Conservation (phyloP, 257 asterid species). For the Linaria vulgaris region DNA sequence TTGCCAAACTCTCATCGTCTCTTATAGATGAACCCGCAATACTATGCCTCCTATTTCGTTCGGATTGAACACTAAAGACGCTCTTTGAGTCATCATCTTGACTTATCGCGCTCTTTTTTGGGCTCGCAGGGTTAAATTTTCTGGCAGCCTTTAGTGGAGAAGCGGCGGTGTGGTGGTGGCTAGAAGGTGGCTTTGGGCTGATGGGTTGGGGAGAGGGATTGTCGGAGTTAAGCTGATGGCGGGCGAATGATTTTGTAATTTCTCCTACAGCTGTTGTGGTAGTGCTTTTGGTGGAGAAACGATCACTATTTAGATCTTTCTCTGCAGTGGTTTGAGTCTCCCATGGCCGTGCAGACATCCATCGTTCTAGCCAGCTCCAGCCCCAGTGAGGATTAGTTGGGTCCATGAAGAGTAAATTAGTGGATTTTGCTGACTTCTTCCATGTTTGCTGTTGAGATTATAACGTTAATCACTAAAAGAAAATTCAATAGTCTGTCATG, state of each 20-base stretch:
- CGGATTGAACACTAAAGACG: slow-evolving; percentile 59
- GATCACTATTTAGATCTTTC: slow-evolving; percentile 52
- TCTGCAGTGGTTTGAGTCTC: slow-evolving; percentile 47
- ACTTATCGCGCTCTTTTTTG: slow-evolving; percentile 46
- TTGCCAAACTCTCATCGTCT: slow-evolving; percentile 87
- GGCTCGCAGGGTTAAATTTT: slow-evolving; percentile 65
- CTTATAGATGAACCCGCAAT: slow-evolving; percentile 75
- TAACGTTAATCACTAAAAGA: slow-evolving; percentile 15
- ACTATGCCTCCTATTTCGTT: slow-evolving; percentile 74
- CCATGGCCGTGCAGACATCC: slow-evolving; percentile 85
- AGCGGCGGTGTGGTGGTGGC: slow-evolving; percentile 44
- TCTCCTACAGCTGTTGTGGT: slow-evolving; percentile 32
- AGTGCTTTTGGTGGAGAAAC: slow-evolving; percentile 43
- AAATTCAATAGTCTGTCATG: too few relatives aligned
- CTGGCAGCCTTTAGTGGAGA: slow-evolving; percentile 47
- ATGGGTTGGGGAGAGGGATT: slow-evolving; percentile 48
- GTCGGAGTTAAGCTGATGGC: slow-evolving; percentile 77
- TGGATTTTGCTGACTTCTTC: slow-evolving; percentile 75
- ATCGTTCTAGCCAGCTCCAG: slow-evolving; percentile 98
- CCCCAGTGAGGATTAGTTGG: slow-evolving; percentile 99
- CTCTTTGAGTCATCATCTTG: slow-evolving; percentile 84
- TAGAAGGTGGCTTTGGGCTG: slow-evolving; percentile 46
- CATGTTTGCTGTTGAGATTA: slow-evolving; percentile 69
- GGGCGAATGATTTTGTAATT: slow-evolving; percentile 79
- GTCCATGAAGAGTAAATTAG: slow-evolving; percentile 83